Evolutionary conservation across 345 rosid genomes (phyloP).

Genomic region (Melaleuca alternifolia): DNA sequence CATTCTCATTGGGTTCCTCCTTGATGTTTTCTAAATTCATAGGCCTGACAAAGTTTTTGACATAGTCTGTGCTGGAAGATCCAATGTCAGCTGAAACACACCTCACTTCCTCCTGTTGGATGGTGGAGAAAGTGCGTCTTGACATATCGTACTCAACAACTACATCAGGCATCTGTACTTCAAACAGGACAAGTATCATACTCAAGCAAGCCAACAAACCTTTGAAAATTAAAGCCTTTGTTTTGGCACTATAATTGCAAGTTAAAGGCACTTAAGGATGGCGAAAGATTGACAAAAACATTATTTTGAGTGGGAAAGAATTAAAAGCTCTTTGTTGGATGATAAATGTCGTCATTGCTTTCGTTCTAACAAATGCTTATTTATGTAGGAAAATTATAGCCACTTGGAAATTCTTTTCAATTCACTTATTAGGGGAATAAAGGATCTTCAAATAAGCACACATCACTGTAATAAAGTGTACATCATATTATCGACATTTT

Average conservation of each 20-base stretch:
- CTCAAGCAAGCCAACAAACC: neutral
- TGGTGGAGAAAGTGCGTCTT: constrained; percentile 35
- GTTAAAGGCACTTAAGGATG: neutral
- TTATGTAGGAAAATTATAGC: neutral
- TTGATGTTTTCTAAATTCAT: constrained; percentile 2
- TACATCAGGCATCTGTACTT: constrained; percentile 67
- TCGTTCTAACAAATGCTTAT: neutral
- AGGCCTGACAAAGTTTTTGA: constrained; percentile 3
- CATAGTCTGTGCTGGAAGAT: constrained; percentile 8
- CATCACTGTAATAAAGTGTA: neutral
- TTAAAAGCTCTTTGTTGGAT: neutral
- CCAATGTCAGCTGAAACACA: constrained; percentile 14
- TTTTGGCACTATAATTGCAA: neutral
- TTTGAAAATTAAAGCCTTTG: neutral
- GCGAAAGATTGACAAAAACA: neutral
- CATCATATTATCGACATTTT: neutral
- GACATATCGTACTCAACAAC: constrained; percentile 76
- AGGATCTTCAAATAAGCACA: neutral
- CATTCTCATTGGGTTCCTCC: constrained; percentile 2
- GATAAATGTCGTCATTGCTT: neutral
- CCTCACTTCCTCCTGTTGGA: constrained; percentile 53
- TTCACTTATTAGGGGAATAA: neutral
- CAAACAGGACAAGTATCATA: neutral
- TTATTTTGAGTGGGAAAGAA: neutral
- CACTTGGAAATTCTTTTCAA: neutral